phyloP scores from a whole-genome alignment of 2,329 filamentous ascomycete genomes.

The Paradendryphiella salina region DNA sequence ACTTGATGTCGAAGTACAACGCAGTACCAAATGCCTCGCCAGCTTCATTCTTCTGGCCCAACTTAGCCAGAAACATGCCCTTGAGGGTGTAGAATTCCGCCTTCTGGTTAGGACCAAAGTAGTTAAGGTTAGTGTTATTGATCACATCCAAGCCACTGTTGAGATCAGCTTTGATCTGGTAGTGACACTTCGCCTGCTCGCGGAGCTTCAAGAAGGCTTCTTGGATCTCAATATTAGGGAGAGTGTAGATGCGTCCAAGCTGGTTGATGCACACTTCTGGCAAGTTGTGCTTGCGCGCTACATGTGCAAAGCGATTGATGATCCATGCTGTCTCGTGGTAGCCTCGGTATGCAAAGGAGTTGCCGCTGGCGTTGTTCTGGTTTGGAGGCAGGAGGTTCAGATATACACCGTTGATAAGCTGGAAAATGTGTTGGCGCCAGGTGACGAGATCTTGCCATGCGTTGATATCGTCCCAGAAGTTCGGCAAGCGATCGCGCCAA shows the following conservation, averaged over 20 bases:
- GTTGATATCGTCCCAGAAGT: constrained; percentile 99
- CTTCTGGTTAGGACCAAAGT: constrained; percentile 94
- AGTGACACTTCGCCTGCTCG: constrained; percentile 99
- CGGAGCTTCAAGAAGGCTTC: constrained; percentile 96
- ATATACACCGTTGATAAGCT: constrained; percentile 93
- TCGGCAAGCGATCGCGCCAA: constrained; percentile 93
- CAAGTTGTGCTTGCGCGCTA: constrained; percentile 94
- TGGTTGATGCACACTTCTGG: constrained; percentile 97
- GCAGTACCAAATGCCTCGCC: constrained; percentile 94
- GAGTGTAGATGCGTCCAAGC: constrained; percentile 94
- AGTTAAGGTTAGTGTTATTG: constrained; percentile 98
- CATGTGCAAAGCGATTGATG: constrained; percentile 97
- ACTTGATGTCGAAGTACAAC: constrained; percentile 90
- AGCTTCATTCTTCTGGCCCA: constrained; percentile 86
- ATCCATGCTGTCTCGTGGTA: constrained; percentile 99
- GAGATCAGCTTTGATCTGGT: constrained; percentile 91
- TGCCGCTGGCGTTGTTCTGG: constrained; percentile 75
- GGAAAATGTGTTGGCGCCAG: constrained; percentile 98
- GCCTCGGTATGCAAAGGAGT: constrained; percentile 93
- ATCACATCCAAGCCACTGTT: constrained; percentile 95
- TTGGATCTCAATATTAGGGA: constrained; percentile 99
- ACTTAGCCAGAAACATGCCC: constrained; percentile 97
- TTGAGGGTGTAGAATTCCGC: constrained; percentile 99
- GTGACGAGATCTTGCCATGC: constrained; percentile 99
- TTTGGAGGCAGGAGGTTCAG: constrained; percentile 79